Percentiles rank a stretch among this genome's conserved stretches.
Conservation (phyloP, 2,329 filamentous ascomycete species). For the Apiospora arundinis region DNA sequence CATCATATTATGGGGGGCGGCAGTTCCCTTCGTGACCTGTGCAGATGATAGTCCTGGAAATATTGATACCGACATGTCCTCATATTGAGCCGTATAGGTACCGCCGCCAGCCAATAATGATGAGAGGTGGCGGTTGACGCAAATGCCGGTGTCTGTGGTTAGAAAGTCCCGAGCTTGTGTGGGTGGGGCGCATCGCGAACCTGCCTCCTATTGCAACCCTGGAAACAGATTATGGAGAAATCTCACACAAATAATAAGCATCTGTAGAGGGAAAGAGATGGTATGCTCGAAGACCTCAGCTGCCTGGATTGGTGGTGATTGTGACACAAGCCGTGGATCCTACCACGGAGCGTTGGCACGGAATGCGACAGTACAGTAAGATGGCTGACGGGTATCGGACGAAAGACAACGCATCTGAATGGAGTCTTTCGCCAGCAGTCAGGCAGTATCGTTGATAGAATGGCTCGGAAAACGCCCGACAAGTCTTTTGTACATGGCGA, state of each 20-base stretch:
- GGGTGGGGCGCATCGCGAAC: background rate
- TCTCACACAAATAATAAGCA: background rate
- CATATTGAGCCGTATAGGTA: background rate
- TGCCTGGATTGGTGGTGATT: background rate
- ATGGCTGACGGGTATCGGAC: background rate
- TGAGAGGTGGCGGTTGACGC: background rate
- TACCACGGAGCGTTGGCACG: background rate
- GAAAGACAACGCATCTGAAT: background rate
- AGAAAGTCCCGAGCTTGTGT: slow-evolving; percentile 4
- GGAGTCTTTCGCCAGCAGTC: background rate
- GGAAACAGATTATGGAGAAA: background rate
- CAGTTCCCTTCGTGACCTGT: background rate
- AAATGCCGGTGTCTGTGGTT: background rate
- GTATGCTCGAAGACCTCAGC: background rate
- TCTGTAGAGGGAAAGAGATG: background rate
- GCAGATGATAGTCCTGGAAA: background rate
- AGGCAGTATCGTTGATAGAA: background rate
- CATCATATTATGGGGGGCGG: background rate
- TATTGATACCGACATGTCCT: too few relatives aligned
- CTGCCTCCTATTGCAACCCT: background rate
- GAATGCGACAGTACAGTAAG: background rate
- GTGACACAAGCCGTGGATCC: background rate
- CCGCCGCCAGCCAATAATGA: background rate
- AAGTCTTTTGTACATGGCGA: background rate
- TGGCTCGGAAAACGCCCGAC: background rate